Conservation (phyloP, 1,139 yeast species). For the Protomyces inouyei region DNA sequence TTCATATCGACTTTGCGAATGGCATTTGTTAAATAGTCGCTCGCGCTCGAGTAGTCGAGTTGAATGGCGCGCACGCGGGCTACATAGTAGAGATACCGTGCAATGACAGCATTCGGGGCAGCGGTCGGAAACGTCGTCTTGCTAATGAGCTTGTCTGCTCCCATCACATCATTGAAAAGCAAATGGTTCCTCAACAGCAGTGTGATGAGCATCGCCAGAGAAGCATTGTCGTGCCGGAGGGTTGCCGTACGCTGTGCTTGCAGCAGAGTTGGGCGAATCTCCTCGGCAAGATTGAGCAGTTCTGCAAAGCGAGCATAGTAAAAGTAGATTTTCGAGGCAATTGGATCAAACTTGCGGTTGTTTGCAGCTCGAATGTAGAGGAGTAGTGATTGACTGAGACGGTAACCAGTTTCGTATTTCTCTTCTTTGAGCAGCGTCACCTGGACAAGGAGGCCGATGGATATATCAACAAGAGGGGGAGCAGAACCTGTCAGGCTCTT, state of each 20-base stretch:
- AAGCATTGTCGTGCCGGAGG: conserved; percentile 85
- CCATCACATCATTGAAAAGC: conserved; percentile 71
- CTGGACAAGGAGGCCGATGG: conserved; percentile 42
- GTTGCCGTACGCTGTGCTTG: conserved; percentile 80
- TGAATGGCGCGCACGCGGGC: conserved; percentile 89
- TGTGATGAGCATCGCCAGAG: conserved; percentile 81
- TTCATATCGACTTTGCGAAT: conserved; percentile 97
- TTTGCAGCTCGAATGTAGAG: conserved; percentile 59
- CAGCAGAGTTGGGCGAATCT: conserved; percentile 65
- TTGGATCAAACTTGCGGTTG: conserved; percentile 76
- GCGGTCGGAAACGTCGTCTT: conserved; percentile 82
- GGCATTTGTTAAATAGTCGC: conserved; percentile 85
- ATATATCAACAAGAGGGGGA: not conserved
- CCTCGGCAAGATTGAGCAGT: conserved; percentile 50
- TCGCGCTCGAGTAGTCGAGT: conserved; percentile 85
- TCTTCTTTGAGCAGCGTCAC: conserved; percentile 65
- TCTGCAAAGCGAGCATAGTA: conserved; percentile 79
- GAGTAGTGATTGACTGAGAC: conserved; percentile 47
- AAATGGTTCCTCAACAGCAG: conserved; percentile 76
- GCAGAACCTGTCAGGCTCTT: no score
- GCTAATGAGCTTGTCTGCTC: conserved; percentile 83
- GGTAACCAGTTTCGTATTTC: conserved; percentile 40
- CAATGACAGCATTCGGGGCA: conserved; percentile 83
- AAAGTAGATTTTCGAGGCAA: conserved; percentile 91
- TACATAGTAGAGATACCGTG: conserved; percentile 84